Percentiles rank a stretch among this genome's conserved stretches.
Evolutionary conservation across 78 protist species (phyloP).

Genomic region (Mastigamoeba balamuthi): DNA sequence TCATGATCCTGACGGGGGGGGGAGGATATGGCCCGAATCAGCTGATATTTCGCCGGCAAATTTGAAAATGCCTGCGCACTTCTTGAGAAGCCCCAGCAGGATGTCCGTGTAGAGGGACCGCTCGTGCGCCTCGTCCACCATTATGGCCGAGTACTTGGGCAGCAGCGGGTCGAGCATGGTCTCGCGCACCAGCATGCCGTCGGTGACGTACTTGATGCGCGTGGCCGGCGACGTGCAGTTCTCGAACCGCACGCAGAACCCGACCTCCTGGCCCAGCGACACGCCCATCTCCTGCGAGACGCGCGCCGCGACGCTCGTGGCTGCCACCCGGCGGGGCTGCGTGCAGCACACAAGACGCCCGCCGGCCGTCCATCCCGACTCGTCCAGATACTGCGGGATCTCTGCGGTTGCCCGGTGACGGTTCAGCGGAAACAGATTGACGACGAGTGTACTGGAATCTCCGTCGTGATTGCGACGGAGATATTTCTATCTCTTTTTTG

Average conservation of each 20-base stretch:
- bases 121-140: conserved; percentile 98
- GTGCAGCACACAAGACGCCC: conserved; percentile 51
- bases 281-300: conserved; percentile 72
- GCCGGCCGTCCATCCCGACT: conserved; percentile 77
- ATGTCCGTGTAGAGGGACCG: conserved; percentile 68
- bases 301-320: conserved; percentile 66
- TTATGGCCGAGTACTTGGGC: conserved; percentile 57
- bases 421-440: too few species aligned
- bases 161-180: conserved; percentile 71
- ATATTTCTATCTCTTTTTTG: too few species aligned
- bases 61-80: not conserved
- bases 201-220: conserved; percentile 77
- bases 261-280: conserved; percentile 57
- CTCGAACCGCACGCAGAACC: conserved; percentile 67
- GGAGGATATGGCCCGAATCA: conserved; percentile 2
- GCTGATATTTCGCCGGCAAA: not conserved
- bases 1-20: not conserved
- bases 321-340: conserved; percentile 86
- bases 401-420: too few species aligned
- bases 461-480: not conserved
- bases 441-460: not conserved
- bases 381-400: conserved; percentile 59
- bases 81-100: conserved; percentile 55
- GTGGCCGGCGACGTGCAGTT: conserved; percentile 17
- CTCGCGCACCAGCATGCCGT: conserved; percentile 89